Base-by-base conservation (phyloP, 345 rosid genomes). In the Balakata baccata region DNA sequence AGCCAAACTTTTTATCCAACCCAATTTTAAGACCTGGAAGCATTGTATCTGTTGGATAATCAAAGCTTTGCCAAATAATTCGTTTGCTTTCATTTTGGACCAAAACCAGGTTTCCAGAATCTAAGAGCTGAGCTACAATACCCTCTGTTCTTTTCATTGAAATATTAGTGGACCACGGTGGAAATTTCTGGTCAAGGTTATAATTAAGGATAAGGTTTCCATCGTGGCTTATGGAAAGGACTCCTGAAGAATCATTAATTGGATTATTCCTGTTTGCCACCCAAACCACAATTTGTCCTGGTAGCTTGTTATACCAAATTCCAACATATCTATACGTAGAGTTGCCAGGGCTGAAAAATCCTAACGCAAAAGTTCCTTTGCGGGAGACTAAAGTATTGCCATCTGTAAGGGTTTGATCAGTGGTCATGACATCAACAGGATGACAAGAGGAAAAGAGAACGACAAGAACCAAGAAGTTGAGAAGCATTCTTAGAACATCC, bases 41-140 rank as follows among this genome's bases (percentile, higher is more conserved):
- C 71, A 52, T 51, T 8, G 61, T 68, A 51, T 68, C 59, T 3
- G 69, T 62, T 11, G 79, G 79, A 41, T 75, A 3, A 75, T 75
- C 54, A 60, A 75, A 69, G 20, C 79, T 75, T 54, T 75, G 74
- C 79, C 78, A 68, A 17, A 68, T 43, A 50, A 75, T 41, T 16
- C 20, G 41, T 53, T 51, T 12, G 13, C 39, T 52, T 54, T 66
- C 72, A 23, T 56, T 34, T 14, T 17, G 65, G 29, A 65, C 34
- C 64, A 74, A 29, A 38, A 74, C 71, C 13, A 74, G 34, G 16
- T 74, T 66, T 16, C 78, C 78, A 14, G 66, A 45, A 46, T 67
- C 72, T 59, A 59, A 39, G 1, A 68, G 59, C 51, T 46, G 52
- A 47, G 73, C 78, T 29, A 9, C 50, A 45, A 6, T 22, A 3